Percentiles rank a stretch among this genome's conserved stretches.
Evolutionary conservation across 169 alveolate genomes (phyloP).

Genomic region (Eimeria zaria): DNA sequence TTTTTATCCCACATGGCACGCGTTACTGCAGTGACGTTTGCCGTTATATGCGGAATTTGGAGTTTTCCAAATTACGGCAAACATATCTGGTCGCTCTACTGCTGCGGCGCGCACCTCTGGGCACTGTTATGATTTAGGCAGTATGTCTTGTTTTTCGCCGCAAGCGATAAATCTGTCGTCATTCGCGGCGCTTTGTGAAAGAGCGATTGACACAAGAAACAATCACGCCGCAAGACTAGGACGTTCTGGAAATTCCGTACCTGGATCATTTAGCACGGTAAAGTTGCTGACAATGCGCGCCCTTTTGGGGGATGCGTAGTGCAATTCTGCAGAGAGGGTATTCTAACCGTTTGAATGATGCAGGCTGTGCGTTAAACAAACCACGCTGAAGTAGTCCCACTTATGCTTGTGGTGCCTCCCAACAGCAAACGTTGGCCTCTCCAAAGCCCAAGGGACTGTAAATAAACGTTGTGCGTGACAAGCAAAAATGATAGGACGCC

Average conservation of each 20-base stretch:
- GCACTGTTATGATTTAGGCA: not conserved
- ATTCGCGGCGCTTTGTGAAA: no score
- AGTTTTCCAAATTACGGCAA: not conserved
- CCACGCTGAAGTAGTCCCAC: no score
- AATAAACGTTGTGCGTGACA: no score
- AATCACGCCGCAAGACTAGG: not conserved
- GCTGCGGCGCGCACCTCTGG: not conserved
- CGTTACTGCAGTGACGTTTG: not conserved
- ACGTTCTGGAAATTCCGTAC: not conserved
- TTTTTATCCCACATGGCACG: not conserved
- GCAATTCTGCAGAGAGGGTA: not conserved
- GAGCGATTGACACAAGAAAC: not conserved
- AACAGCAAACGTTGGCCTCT: no score
- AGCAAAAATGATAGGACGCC: no score
- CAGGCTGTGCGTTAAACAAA: no score
- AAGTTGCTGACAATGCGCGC: not conserved
- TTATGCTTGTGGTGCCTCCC: no score
- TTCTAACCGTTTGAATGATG: not conserved
- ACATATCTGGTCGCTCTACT: not conserved
- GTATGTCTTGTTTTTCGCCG: not conserved
- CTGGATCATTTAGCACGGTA: not conserved
- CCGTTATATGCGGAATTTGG: no score
- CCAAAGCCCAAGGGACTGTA: no score
- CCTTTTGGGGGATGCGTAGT: not conserved
- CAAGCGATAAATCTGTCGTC: no score